Conservation (phyloP, 805 yeast species). For the Jamesozyma spencerorum region DNA sequence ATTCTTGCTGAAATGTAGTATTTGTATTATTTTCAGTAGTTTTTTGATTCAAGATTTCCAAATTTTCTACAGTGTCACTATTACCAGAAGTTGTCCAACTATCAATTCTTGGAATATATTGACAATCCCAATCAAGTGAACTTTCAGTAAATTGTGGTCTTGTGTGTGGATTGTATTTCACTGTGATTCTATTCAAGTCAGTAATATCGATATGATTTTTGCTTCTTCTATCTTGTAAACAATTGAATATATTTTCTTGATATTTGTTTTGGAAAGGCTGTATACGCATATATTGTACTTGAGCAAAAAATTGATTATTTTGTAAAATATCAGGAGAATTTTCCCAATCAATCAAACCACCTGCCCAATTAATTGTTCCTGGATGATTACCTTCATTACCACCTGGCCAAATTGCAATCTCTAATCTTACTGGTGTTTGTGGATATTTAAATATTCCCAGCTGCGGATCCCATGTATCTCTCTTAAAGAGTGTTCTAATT, state of each 20-base stretch:
- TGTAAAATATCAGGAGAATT: constrained; percentile 54
- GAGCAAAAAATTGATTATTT: constrained; percentile 68
- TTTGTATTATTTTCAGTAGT: background rate
- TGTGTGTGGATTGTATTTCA: constrained; percentile 3
- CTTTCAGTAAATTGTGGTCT: constrained; percentile 6
- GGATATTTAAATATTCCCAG: constrained; percentile 47
- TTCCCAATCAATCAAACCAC: constrained; percentile 81
- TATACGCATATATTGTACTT: constrained; percentile 46
- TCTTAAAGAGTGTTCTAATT: constrained; percentile 54
- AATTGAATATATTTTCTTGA: constrained; percentile 8
- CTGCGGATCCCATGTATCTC: constrained; percentile 57
- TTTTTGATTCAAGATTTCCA: background rate
- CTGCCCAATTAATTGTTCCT: constrained; percentile 80
- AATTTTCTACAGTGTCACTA: background rate
- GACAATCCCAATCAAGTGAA: constrained; percentile 15
- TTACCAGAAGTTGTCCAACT: constrained; percentile 1
- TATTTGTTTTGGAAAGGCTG: constrained; percentile 45
- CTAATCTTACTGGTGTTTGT: constrained; percentile 68
- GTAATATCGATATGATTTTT: background rate
- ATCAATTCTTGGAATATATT: constrained; percentile 8
- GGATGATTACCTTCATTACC: constrained; percentile 43
- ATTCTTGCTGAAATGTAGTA: no score
- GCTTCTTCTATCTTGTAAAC: constrained; percentile 5
- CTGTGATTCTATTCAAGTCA: constrained; percentile 6
- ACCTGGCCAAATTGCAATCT: constrained; percentile 73